Base-by-base conservation (phyloP, 768 basidiomycete genomes). In the Daedalea quercina region DNA sequence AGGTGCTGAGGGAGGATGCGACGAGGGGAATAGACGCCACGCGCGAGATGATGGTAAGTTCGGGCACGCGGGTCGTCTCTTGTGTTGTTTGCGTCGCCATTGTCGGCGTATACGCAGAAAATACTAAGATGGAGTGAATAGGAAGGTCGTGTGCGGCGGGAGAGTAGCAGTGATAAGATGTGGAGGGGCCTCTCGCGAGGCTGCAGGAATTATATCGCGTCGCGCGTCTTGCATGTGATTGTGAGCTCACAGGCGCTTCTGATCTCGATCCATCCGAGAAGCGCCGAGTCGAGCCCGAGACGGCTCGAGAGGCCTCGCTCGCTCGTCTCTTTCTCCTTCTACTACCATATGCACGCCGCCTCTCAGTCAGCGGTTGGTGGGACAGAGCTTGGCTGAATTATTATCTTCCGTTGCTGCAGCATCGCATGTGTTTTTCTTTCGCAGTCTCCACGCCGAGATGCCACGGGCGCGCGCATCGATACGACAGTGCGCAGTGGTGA, bases 21-120 rank as follows among this genome's bases (percentile, higher is more conserved):
- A 92, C 74, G 42, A 90, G 69, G 20, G 89, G 89, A 53, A 92
- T 90, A 44, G 80, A 76, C n/a, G 75, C 78, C 46, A 91, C 77
- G 53, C 87, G 84, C 35, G 65, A 60, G 51, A 91, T 55, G 57
- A 80, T 70, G 44, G 80, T 88, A 61, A 88, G 62, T 64, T 82
- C 81, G 50, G 85, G 82, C 22, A 67, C 54, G 2, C 67, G 28
- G 40, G 59, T 50, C 13, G 63, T 54, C 20, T 65, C 51, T 45
- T 70, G 64, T 20, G 57, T 50, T 3, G 69, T 69, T 47, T 64
- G 61, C 25, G 70, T 64, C 11, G 73, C 65, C 76, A 77, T 78
- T 57, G 52, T 48, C 51, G 42, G 47, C 46, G 46, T 40, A 15
- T 17, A 15, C 37, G 28, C 28, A 31, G 28, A n/a, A n/a, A n/a